A percentile compares a stretch with the other conserved stretches of the same genome.
Evolutionary conservation across 2,329 filamentous ascomycete genomes (phyloP).

Genomic region (Stylonectria norvegica): DNA sequence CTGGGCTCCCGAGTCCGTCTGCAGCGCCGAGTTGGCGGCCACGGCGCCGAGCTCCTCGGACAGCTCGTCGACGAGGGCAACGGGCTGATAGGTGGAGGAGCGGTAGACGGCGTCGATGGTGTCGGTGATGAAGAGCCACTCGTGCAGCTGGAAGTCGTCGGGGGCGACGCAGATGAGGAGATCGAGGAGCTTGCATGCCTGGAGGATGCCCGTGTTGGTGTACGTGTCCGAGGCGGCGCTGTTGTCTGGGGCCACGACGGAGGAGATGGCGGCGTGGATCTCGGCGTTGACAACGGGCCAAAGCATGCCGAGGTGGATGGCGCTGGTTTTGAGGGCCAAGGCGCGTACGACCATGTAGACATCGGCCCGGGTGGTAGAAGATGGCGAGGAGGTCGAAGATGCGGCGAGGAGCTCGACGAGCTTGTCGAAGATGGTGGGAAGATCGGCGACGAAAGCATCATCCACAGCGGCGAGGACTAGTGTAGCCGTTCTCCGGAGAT

Average conservation of each 20-base stretch:
- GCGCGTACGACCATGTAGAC: constrained; percentile 85
- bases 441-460: constrained; percentile 76
- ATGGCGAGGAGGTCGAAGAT: constrained; percentile 84
- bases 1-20: constrained; percentile 38
- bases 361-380: constrained; percentile 82
- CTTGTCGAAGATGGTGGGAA: constrained; percentile 73
- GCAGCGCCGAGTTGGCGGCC: constrained; percentile 30
- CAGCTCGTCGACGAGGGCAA: constrained; percentile 80
- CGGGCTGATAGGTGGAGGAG: constrained; percentile 62
- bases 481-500: constrained; percentile 76
- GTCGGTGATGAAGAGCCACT: constrained; percentile 97
- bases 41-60: constrained; percentile 66
- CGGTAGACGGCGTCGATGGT: constrained; percentile 95
- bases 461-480: constrained; percentile 72
- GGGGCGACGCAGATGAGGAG: constrained; percentile 80
- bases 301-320: constrained; percentile 75
- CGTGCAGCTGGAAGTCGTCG: constrained; percentile 96
- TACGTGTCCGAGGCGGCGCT: constrained; percentile 66
- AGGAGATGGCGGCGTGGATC: constrained; percentile 74
- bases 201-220: constrained; percentile 72
- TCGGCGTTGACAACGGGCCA: constrained; percentile 91
- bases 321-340: constrained; percentile 72
- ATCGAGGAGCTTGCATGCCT: constrained; percentile 92
- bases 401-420: constrained; percentile 82
- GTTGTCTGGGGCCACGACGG: constrained; percentile 65